Base-by-base conservation (phyloP, 768 basidiomycete genomes). In the Pluteus cervinus region DNA sequence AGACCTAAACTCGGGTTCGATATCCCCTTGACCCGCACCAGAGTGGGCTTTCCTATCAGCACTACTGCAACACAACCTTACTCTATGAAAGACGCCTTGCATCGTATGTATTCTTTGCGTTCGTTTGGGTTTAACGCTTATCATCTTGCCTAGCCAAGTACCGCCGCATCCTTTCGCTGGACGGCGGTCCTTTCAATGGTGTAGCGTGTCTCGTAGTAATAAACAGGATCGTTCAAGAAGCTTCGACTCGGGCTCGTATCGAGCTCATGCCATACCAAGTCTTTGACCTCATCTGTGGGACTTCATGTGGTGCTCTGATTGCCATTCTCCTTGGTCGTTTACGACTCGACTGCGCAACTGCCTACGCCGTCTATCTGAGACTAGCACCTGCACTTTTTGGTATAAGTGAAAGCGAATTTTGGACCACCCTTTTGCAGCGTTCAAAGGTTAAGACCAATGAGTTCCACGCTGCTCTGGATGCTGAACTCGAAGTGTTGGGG, bases 261-360 rank as follows among this genome's bases (percentile, higher is more conserved):
- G 7, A 23, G 11, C 43, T 51, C 25, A 41, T 39, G n/a, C 57
- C 57, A 24, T 54, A 49, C 39, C 47, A 59, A 22, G 42, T 57
- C 21, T 59, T 59, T 40, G 57, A 57, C 39, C 39, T 57, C 11
- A 51, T 59, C n/a, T 51, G 51, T 32, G 57, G 57, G 11, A 50
- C 57, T 8, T 55, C 55, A 2, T 43, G 49, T 4, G 57, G 57
- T 4, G 57, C 50, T 2, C 45, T 59, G 3, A 43, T 55, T 26
- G 46, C 57, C 12, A 37, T 57, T 14, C 46, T 59, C 15, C 41
- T 59, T 15, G 57, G 57, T 8, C 43, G 55, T 4, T 45, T 59
- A 11, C 49, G 54, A 8, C 39, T 59, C 8, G 49, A 54, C 33
- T 57, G 54, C 30, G 22, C 26, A 2, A 51, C 43, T 1, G 57